Evolutionary conservation across 1,284 basidiomycete species (phyloP), one percentile per base, ranked within the genome.

Genomic region (Phylloboletellus chloephorus): DNA sequence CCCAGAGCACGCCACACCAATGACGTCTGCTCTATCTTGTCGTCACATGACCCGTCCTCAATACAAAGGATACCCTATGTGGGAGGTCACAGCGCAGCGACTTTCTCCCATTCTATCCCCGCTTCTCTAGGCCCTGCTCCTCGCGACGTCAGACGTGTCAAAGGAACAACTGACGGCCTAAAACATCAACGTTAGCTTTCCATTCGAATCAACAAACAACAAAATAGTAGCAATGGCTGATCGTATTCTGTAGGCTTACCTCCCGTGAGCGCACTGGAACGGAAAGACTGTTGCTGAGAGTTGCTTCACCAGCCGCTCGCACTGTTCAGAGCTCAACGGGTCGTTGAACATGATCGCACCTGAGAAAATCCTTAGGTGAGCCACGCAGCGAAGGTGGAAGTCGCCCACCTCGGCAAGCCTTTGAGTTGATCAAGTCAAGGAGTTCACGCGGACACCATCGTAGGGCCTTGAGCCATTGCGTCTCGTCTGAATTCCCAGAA

Each of bases 311-410:
- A 98, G 73, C 21, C 72, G 69, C 50, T 73, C 59, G 59, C 88
- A 89, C 57, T 95, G 89, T 24, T 74, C 71, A 3, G 64, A 41
- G 12, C 69, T 76, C 35, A 98, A 71, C 1, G 69, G 47, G 59
- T 97, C 94, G 52, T 92, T 93, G 71, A 98, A 98, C 94, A 98
- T 97, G 63, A 96, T 88, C 0, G 93, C 90, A 35, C 89, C 90
- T 93, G 57, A 19, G 10, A 38, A 30, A 21, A 34, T 15, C 38
- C 33, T 50, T 4, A 51, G 35, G 28, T 26, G 44, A 16, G 20
- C 33, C 29, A 16, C 9, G 37, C 20, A 39, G 10, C n/a, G 5
- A 33, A 33, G 20, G n/a, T 13, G 20, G 32, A 31, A 3, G 2
- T 15, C 19, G 59, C 71, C 44, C 56, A 82, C 92, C 90, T 68